Evolutionary conservation across 768 basidiomycete species (phyloP).

Genomic region (Cubamyces lactineus): DNA sequence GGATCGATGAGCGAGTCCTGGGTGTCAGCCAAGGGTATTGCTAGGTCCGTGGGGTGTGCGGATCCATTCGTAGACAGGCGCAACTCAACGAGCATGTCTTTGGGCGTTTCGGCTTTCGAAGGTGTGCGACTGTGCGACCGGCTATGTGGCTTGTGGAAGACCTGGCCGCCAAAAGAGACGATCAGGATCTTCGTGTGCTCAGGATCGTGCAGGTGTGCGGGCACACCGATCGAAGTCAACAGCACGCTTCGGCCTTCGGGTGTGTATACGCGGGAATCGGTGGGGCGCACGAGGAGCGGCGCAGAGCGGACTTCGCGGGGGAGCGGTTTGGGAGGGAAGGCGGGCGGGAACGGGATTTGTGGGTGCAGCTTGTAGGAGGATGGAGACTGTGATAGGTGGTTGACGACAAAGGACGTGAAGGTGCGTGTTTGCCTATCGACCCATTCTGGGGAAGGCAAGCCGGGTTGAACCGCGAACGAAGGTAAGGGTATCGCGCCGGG

Average conservation of each 20-base stretch:
- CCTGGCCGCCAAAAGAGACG: conserved; percentile 82
- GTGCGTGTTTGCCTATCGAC: conserved; percentile 50
- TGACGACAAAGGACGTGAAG: conserved; percentile 51
- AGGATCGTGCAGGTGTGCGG: conserved; percentile 50
- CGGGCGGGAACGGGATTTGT: conserved; percentile 43
- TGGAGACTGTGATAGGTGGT: conserved; percentile 42
- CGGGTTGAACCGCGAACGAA: conserved; percentile 56
- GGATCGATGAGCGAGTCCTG: conserved; percentile 12
- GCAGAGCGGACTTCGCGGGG: conserved; percentile 50
- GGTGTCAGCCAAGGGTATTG: conserved; percentile 4
- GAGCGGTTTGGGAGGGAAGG: conserved; percentile 29
- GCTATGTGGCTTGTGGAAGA: conserved; percentile 61
- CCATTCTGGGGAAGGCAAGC: conserved; percentile 68
- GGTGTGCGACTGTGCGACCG: conserved; percentile 35
- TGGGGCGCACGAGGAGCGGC: conserved; percentile 73
- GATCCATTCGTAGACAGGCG: conserved; percentile 3
- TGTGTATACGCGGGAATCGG: conserved; percentile 54
- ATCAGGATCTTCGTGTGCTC: conserved; percentile 61
- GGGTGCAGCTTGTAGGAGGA: conserved; percentile 42
- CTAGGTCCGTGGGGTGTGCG: background rate
- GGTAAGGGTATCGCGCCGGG: conserved; percentile 81
- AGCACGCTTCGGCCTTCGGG: conserved; percentile 53
- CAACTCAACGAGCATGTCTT: background rate
- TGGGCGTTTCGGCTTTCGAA: conserved; percentile 23
- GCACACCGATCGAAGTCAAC: conserved; percentile 63